Conservation (phyloP, 768 basidiomycete species). For the Trametopsis cervina region DNA sequence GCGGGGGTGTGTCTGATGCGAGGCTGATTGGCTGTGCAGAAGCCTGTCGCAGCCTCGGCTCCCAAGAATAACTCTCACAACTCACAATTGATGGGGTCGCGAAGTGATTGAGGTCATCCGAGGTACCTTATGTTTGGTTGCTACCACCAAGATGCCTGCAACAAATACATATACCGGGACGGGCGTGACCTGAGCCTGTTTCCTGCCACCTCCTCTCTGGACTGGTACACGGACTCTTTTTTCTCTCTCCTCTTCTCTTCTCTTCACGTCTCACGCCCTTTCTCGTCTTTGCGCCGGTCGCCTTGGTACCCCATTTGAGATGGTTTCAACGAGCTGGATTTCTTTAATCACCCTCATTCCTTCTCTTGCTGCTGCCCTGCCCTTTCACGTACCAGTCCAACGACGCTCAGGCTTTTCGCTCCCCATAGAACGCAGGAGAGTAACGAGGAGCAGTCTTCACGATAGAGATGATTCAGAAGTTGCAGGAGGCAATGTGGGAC, state of each 20-base stretch:
- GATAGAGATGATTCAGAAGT: conserved; percentile 6
- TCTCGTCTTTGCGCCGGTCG: conserved; percentile 12
- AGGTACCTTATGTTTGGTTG: too few relatives aligned
- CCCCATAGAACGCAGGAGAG: conserved; percentile 6
- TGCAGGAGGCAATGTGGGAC: conserved; percentile 33
- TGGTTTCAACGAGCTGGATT: conserved; percentile 10
- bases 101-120: too few relatives aligned
- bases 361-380: conserved; percentile 8
- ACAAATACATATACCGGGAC: too few relatives aligned
- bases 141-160: too few relatives aligned
- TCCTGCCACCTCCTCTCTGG: neutral
- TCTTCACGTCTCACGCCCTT: neutral
- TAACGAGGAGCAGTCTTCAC: neutral
- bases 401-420: conserved; percentile 2
- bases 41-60: too few relatives aligned
- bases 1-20: too few relatives aligned
- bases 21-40: too few relatives aligned
- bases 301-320: conserved; percentile 3
- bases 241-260: conserved; percentile 2
- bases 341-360: conserved; percentile 4
- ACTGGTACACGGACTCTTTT: neutral
- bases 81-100: too few relatives aligned
- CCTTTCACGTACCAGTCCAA: neutral
- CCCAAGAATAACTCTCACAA: too few relatives aligned
- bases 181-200: too few relatives aligned